Evolutionary conservation across 768 basidiomycete species (phyloP).

Genomic region (Podaxis sp.): DNA sequence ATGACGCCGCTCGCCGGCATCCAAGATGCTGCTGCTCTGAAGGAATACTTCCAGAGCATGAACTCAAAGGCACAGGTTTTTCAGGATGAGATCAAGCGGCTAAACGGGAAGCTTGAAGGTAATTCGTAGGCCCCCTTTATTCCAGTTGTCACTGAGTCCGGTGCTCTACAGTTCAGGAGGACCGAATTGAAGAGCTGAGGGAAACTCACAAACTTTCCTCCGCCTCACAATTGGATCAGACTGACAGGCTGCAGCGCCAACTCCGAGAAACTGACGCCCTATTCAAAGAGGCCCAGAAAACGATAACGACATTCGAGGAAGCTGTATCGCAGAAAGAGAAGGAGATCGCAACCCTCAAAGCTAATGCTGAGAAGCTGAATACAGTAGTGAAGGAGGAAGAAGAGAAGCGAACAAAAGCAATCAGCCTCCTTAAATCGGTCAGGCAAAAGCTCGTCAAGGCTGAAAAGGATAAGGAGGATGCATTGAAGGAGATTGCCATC

Average conservation of each 20-base stretch:
- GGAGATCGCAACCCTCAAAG: slow-evolving; percentile 57
- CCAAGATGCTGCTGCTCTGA: slow-evolving; percentile 62
- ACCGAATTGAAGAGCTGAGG: slow-evolving; percentile 78
- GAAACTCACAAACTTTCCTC: slow-evolving; percentile 82
- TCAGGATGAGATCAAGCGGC: slow-evolving; percentile 75
- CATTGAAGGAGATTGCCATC: slow-evolving; percentile 51
- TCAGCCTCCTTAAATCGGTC: slow-evolving; percentile 91
- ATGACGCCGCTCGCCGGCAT: slow-evolving; percentile 69
- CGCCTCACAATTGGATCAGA: slow-evolving; percentile 72
- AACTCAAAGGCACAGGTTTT: slow-evolving; percentile 66
- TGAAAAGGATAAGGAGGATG: slow-evolving; percentile 90
- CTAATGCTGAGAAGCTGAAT: slow-evolving; percentile 62
- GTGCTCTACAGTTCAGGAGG: slow-evolving; percentile 66
- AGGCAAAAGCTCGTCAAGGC: slow-evolving; percentile 95
- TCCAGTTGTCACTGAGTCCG: not conserved
- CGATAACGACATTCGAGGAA: slow-evolving; percentile 47
- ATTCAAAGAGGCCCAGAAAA: slow-evolving; percentile 53
- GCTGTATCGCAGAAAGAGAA: slow-evolving; percentile 46
- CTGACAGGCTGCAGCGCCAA: slow-evolving; percentile 68
- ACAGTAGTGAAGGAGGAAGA: slow-evolving; percentile 86
- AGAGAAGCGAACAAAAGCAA: slow-evolving; percentile 94
- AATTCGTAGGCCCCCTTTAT: slow-evolving; percentile 23
- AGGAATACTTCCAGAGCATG: slow-evolving; percentile 69
- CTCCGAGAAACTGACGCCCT: slow-evolving; percentile 69
- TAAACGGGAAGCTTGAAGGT: slow-evolving; percentile 76